Base-by-base conservation (phyloP, 805 yeast genomes). In the Pichia nanzhaoensis region DNA sequence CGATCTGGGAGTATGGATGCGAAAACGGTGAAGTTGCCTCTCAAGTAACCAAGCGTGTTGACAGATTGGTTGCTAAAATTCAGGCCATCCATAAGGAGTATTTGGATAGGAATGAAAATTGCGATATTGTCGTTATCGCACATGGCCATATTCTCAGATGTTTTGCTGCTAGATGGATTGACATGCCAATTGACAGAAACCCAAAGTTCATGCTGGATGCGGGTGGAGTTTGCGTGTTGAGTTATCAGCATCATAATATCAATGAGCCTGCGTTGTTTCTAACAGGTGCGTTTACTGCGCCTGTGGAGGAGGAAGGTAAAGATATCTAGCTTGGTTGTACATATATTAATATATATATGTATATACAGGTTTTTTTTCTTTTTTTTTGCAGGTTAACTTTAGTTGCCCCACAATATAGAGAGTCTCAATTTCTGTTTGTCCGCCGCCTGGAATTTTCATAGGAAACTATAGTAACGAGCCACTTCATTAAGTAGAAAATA, bases 111-210 rank as follows among this genome's bases (percentile, higher is more conserved):
- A 66, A 74, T 30, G 71, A 69, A 44, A 64, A 80, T 10, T 78
- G 87, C 52, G 96, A 90, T 60, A 76, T 90, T 32, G 57, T 90
- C 50, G 81, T 89, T 8, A 83, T 90, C 48, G 97, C 91, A 10
- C 98, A 91, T 60, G 98, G 98, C 37, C 98, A 91, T 58, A 84
- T 90, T 40, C 69, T 91, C 55, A 80, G 97, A 58, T 84, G 91
- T 60, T 79, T 91, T 57, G 95, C 91, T 7, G 87, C 89, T 18
- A 68, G 96, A 48, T 91, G 98, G 98, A 79, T 85, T 33, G 76
- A 74, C 2, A 64, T 71, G 34, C 70, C 71, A n/a, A 68, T 84
- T 47, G 56, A 63, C 50, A 67, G 61, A 39, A 85, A 90, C 61
- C 96, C 96, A 9, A 78, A 82, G 53, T 81, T 89, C 63, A 69